Percentiles rank a stretch among this genome's conserved stretches.
phyloP scores from a whole-genome alignment of 2,329 filamentous ascomycete genomes.

The Nothopassalora personata region DNA sequence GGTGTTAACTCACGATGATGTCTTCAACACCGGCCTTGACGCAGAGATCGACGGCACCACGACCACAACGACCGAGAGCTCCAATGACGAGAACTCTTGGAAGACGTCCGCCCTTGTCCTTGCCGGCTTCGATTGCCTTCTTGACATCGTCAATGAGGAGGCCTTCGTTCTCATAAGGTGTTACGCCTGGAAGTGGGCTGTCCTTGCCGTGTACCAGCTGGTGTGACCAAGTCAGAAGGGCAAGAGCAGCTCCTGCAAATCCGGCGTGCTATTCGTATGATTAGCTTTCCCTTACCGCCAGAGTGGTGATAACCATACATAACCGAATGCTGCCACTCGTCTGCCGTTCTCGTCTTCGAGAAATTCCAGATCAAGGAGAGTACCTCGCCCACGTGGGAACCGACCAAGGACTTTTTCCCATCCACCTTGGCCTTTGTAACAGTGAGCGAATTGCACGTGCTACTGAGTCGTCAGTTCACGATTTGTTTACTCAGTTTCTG shows the following conservation, averaged over 20 bases:
- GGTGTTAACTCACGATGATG: constrained; percentile 48
- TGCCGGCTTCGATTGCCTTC: constrained; percentile 61
- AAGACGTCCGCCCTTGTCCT: constrained; percentile 60
- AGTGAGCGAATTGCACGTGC: constrained; percentile 38
- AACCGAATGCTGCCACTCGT: constrained; percentile 65
- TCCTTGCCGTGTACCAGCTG: constrained; percentile 66
- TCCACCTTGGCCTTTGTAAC: constrained; percentile 55
- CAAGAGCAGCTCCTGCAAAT: constrained; percentile 59
- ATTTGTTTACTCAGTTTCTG: not conserved
- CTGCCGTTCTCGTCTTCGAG: constrained; percentile 65
- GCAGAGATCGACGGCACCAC: constrained; percentile 76
- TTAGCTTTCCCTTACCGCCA: not conserved
- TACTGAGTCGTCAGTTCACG: constrained; percentile 8
- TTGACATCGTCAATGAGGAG: constrained; percentile 70
- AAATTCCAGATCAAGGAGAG: constrained; percentile 82
- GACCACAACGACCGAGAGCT: constrained; percentile 69
- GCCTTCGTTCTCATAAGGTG: constrained; percentile 67
- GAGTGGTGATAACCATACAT: constrained; percentile 25
- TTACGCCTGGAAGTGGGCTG: constrained; percentile 60
- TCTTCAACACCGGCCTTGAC: constrained; percentile 67
- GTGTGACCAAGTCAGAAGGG: constrained; percentile 75
- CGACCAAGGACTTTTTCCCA: constrained; percentile 77
- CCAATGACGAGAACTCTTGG: constrained; percentile 81
- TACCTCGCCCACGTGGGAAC: constrained; percentile 70
- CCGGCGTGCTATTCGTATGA: constrained; percentile 61